These are phyloP conservation scores for Sphagnurus paluster DNA, from an alignment of 1,284 basidiomycete genomes.

Conservation along the genomic window DNA sequence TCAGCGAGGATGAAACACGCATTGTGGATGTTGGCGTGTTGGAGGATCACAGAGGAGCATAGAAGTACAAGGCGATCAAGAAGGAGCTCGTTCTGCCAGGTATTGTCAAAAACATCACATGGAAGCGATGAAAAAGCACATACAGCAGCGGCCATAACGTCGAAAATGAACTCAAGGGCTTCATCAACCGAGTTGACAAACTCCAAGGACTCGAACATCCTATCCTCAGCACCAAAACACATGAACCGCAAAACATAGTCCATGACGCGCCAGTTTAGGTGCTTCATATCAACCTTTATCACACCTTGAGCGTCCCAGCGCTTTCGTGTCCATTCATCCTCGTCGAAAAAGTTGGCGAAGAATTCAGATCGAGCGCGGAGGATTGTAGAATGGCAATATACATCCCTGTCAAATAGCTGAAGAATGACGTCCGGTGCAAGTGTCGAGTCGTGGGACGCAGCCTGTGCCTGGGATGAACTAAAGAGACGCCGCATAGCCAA, in stretches of 20 bases:
- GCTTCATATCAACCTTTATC: slow-evolving; percentile 69
- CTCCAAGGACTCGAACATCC: slow-evolving; percentile 76
- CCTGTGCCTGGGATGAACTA: slow-evolving; percentile 26
- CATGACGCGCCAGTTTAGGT: slow-evolving; percentile 78
- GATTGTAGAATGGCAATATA: slow-evolving; percentile 74
- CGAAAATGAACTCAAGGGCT: slow-evolving; percentile 85
- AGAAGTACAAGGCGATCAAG: slow-evolving; percentile 84
- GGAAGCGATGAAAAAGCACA: slow-evolving; percentile 25
- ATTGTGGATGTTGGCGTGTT: slow-evolving; percentile 75
- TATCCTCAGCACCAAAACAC: slow-evolving; percentile 75
- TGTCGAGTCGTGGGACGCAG: slow-evolving; percentile 9
- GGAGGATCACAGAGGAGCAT: slow-evolving; percentile 77
- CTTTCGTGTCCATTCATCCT: slow-evolving; percentile 77
- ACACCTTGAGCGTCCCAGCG: slow-evolving; percentile 59
- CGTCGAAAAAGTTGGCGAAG: slow-evolving; percentile 86
- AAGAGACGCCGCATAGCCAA: slow-evolving; percentile 53
- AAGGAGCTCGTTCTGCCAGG: slow-evolving; percentile 79
- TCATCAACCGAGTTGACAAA: slow-evolving; percentile 71
- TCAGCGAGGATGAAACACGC: slow-evolving; percentile 83
- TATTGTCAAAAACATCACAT: background rate
- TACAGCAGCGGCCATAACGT: slow-evolving; percentile 85
- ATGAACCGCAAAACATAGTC: slow-evolving; percentile 77
- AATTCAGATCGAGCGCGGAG: slow-evolving; percentile 84
- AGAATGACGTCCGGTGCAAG: slow-evolving; percentile 72
- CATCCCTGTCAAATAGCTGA: slow-evolving; percentile 66